Conservation (phyloP, 2,329 filamentous ascomycete genomes). For the Fusarium sarcochroum region DNA sequence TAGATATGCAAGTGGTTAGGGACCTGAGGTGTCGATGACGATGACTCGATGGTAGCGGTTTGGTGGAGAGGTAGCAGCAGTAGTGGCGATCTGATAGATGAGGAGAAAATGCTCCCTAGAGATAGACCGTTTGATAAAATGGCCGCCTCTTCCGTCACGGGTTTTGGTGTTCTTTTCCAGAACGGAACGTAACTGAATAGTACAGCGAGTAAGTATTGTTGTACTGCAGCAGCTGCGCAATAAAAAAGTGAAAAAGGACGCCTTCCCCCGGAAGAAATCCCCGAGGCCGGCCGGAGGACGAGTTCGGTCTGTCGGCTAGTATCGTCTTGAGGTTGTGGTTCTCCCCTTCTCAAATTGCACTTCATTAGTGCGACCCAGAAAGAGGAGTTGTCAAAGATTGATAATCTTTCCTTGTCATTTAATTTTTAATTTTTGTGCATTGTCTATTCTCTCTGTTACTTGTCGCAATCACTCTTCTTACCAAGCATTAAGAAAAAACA, state of each 20-base stretch:
- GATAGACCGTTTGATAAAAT: background rate
- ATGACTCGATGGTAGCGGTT: conserved; percentile 39
- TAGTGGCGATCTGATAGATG: conserved; percentile 31
- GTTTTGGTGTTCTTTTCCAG: conserved; percentile 18
- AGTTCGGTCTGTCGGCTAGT: conserved; percentile 45
- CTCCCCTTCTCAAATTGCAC: conserved; percentile 4
- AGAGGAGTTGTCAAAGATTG: background rate
- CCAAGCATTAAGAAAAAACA: conserved; percentile 16
- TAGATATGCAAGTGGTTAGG: conserved; percentile 1
- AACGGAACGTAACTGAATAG: conserved; percentile 1
- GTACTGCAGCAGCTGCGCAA: conserved; percentile 15
- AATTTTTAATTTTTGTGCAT: background rate
- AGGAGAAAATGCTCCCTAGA: conserved; percentile 10
- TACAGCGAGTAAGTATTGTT: conserved; percentile 4
- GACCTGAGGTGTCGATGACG: conserved; percentile 43
- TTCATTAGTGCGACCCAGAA: conserved; percentile 10
- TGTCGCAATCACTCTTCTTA: conserved; percentile 15
- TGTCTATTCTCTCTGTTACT: background rate
- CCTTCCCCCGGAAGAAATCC: conserved; percentile 22
- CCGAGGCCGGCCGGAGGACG: conserved; percentile 43
- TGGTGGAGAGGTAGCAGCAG: conserved; percentile 37
- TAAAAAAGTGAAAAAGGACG: conserved; percentile 16
- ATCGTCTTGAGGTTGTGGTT: conserved; percentile 38
- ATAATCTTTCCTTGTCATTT: background rate
- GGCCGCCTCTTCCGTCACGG: conserved; percentile 4